These are phyloP conservation scores for Lactuca saligna DNA, from an alignment of 129 eudicot genomes.

Conservation along the genomic window DNA sequence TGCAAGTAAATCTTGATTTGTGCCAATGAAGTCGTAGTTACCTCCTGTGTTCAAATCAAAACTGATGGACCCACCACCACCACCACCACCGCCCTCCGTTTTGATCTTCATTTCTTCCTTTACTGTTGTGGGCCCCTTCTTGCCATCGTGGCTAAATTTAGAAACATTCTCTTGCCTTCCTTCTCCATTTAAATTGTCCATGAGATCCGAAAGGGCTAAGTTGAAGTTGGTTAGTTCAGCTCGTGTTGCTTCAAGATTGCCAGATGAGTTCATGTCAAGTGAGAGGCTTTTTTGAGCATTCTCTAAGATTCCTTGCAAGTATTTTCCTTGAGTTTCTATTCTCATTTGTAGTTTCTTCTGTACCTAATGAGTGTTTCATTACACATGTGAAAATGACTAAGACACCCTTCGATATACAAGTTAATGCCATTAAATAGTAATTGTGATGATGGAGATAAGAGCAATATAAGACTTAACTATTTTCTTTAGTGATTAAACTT, in stretches of 20 bases:
- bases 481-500: no score
- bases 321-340: conserved; percentile 93
- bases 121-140: conserved; percentile 24
- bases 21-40: conserved; percentile 69
- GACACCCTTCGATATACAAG: neutral
- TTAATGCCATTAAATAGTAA: neutral
- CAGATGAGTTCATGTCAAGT: conserved; percentile 51
- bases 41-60: conserved; percentile 79
- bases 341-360: conserved; percentile 89
- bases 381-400: neutral
- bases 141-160: conserved; percentile 20
- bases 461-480: no score
- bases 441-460: neutral
- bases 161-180: conserved; percentile 26
- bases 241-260: conserved; percentile 58
- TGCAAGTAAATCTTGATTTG: conserved; percentile 49
- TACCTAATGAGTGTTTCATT: conserved; percentile 42
- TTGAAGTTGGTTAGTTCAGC: conserved; percentile 64
- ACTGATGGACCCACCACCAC: conserved; percentile 46
- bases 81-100: conserved; percentile 46
- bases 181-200: conserved; percentile 60
- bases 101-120: conserved; percentile 47
- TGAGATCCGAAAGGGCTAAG: conserved; percentile 67
- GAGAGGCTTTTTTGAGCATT: conserved; percentile 85
- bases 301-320: conserved; percentile 84